A percentile compares a stretch with the other conserved stretches of the same genome.
Conservation (phyloP, 306 rosid genomes). For the Coriaria nepalensis region DNA sequence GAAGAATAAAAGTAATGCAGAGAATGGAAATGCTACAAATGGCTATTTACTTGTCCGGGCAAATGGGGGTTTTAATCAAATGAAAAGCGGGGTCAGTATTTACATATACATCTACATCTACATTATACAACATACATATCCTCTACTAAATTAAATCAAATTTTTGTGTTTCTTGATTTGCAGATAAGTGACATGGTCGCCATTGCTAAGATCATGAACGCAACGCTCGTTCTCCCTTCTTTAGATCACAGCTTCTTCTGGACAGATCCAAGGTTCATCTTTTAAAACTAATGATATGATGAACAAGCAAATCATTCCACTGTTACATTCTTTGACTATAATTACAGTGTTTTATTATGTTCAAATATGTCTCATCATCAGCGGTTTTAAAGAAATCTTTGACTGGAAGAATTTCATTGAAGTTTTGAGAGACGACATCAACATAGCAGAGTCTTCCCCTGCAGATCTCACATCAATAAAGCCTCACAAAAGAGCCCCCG, state of each 20-base stretch:
- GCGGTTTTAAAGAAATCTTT: slow-evolving; percentile 51
- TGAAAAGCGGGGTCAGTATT: slow-evolving; percentile 47
- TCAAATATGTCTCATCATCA: slow-evolving; percentile 1
- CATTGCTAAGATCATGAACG: slow-evolving; percentile 54
- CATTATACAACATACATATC: neutral
- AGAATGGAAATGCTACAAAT: slow-evolving; percentile 23
- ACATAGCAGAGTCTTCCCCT: slow-evolving; percentile 40
- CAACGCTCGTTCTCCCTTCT: slow-evolving; percentile 54
- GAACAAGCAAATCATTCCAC: too few relatives aligned
- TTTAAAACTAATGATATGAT: too few relatives aligned
- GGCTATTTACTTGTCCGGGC: slow-evolving; percentile 43
- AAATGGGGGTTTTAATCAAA: slow-evolving; percentile 76
- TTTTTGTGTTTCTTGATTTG: neutral
- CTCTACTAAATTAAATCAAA: neutral
- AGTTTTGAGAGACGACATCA: slow-evolving; percentile 38
- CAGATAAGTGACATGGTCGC: slow-evolving; percentile 80
- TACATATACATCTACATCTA: neutral
- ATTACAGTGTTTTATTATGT: too few relatives aligned
- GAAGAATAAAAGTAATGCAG: slow-evolving; percentile 10
- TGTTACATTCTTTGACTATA: too few relatives aligned
- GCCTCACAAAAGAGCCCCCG: slow-evolving; percentile 32
- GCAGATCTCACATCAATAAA: slow-evolving; percentile 13
- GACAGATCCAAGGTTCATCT: slow-evolving; percentile 46
- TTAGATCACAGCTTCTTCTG: slow-evolving; percentile 57
- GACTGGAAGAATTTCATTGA: slow-evolving; percentile 48